Base-by-base conservation (phyloP, 352 stramenopile species). In the Elongisporangium anandrum region DNA sequence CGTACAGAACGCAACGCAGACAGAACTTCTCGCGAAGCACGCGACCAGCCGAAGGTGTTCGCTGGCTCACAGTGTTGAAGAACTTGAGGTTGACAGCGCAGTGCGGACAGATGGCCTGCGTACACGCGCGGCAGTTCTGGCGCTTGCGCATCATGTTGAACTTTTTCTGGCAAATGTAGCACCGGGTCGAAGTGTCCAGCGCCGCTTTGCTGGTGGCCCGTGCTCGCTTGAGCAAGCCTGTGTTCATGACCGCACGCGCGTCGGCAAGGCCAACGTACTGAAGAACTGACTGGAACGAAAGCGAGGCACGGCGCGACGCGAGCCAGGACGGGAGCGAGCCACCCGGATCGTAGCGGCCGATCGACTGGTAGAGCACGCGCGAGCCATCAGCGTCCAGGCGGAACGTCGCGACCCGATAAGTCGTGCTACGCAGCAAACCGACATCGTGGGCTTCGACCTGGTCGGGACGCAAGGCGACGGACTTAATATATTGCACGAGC, bases 1-100 rank as follows among this genome's bases (percentile, higher is more conserved):
- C 29, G 29, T 41, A 41, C 29, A 41, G 29, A 15, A 88, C 55
- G 48, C 79, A 88, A 49, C 77, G 77, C 26, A 85, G 61, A 49
- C 79, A 88, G 55, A 88, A 88, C 51, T 75, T 79, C 39, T 85
- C 78, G 19, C 70, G 67, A 6, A 88, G 76, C 26, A 85, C 78
- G 19, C 75, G 73, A 39, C 75, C 85, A 23, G 78, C 6, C 9
- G 29, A 41, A 9, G 78, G 57, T 82, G 78, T 26, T 85, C 75
- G 15, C 71, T 69, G 50, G 67, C 48, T 88, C 78, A 57, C 85
- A 75, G 22, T 64, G 64, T 19, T 75, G 78, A 17, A 86, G 64
- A 88, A 54, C 50, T 73, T 83, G 70, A 85, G 79, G 24, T 68
- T 70, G 60, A 86, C 75, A n/a, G 85, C 60, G 54, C 73, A 85